These are phyloP conservation scores for Rhodotorula kratochvilovae DNA, from an alignment of 768 basidiomycete species.

Conservation along the genomic window DNA sequence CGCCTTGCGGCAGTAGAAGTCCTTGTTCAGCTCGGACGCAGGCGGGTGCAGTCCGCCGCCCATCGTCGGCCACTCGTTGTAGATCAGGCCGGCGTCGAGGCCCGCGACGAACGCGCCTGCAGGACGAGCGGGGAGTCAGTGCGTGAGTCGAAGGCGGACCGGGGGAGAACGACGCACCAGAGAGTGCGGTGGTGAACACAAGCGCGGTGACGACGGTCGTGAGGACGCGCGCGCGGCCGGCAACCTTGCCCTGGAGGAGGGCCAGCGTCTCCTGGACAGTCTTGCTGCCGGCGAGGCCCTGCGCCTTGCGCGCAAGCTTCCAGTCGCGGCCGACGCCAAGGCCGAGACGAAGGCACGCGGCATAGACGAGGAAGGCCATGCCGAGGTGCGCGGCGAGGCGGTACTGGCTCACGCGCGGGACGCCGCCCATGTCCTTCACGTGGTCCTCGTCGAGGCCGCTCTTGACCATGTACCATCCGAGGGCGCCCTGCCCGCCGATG, in stretches of 20 bases:
- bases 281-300: conserved; percentile 19
- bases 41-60: conserved; percentile 65
- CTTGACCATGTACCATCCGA: conserved; percentile 99
- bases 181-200: conserved; percentile 85
- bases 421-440: conserved; percentile 71
- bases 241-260: conserved; percentile 57
- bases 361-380: conserved; percentile 84
- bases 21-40: conserved; percentile 70
- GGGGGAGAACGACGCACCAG: conserved; percentile 56
- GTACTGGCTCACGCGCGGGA: conserved; percentile 95
- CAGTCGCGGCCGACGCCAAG: conserved; percentile 71
- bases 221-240: conserved; percentile 59
- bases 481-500: conserved; percentile 81
- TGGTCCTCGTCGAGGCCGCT: conserved; percentile 83
- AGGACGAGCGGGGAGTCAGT: neutral
- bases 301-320: conserved; percentile 55
- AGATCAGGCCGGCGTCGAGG: conserved; percentile 90
- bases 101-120: conserved; percentile 98
- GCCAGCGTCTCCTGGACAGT: conserved; percentile 50
- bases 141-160: too few species aligned
- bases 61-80: conserved; percentile 98
- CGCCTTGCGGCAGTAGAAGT: conserved; percentile 63
- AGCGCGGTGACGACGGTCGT: conserved; percentile 66
- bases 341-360: conserved; percentile 81
- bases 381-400: conserved; percentile 89